Conservation (phyloP, 2,329 filamentous ascomycete genomes). For the Fusarium protoensiforme region DNA sequence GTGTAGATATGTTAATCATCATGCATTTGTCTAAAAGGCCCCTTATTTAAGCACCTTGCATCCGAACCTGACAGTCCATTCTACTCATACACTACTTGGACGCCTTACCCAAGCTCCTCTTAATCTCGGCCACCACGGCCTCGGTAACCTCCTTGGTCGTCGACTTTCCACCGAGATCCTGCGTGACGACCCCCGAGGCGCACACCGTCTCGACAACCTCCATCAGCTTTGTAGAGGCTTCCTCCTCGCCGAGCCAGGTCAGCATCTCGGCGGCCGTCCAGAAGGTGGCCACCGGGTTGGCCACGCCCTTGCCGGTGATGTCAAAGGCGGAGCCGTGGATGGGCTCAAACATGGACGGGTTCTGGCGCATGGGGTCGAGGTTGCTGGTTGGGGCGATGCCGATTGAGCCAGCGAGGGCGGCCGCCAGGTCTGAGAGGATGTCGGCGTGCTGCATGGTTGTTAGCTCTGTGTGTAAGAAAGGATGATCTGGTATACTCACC, state of each 20-base stretch:
- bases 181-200: constrained; percentile 62
- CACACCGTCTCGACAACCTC: constrained; percentile 64
- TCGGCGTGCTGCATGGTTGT: constrained; percentile 59
- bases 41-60: background rate
- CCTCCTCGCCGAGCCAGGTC: constrained; percentile 65
- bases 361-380: constrained; percentile 67
- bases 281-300: constrained; percentile 68
- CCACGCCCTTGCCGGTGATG: constrained; percentile 66
- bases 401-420: constrained; percentile 76
- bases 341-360: constrained; percentile 70
- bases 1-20: background rate
- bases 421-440: constrained; percentile 77
- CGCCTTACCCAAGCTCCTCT: constrained; percentile 32
- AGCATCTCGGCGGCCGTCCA: constrained; percentile 70
- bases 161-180: constrained; percentile 63
- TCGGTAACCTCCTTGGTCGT: constrained; percentile 50
- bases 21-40: background rate
- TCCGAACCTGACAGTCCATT: background rate
- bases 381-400: constrained; percentile 78
- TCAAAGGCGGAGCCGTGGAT: constrained; percentile 70
- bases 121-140: constrained; percentile 44
- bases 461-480: background rate
- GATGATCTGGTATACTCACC: constrained; percentile 20
- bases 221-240: constrained; percentile 61
- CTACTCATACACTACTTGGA: background rate